These are phyloP conservation scores for Psilocybe cyanescens DNA, from an alignment of 768 basidiomycete genomes.

Conservation along the genomic window DNA sequence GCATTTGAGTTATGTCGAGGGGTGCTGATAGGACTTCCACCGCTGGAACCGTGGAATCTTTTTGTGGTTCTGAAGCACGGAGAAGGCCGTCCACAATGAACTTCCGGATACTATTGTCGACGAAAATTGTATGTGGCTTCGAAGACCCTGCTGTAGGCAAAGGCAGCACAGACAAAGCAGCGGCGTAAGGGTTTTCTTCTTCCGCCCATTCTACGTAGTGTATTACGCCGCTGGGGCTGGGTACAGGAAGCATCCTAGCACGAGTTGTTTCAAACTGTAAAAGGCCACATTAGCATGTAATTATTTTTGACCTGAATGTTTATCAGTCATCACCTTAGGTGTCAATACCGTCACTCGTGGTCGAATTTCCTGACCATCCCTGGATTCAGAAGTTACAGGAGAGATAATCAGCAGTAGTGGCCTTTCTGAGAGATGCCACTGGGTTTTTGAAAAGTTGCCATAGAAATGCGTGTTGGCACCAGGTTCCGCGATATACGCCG, in stretches of 20 bases:
- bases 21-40: constrained; percentile 51
- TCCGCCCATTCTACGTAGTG: constrained; percentile 67
- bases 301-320: neutral
- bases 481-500: constrained; percentile 82
- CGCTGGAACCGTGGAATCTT: constrained; percentile 5
- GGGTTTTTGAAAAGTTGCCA: constrained; percentile 63
- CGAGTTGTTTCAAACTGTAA: constrained; percentile 69
- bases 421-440: constrained; percentile 80
- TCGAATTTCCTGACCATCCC: constrained; percentile 22
- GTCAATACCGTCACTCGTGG: constrained; percentile 67
- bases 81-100: constrained; percentile 71
- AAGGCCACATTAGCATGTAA: neutral
- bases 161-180: constrained; percentile 35
- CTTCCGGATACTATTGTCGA: constrained; percentile 62
- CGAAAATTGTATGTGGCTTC: constrained; percentile 46
- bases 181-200: constrained; percentile 65
- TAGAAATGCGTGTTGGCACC: constrained; percentile 73
- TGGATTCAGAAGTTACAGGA: constrained; percentile 32
- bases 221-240: constrained; percentile 40
- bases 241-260: constrained; percentile 62
- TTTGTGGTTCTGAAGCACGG: constrained; percentile 30
- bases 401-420: constrained; percentile 73
- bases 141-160: neutral
- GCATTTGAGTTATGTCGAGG: constrained; percentile 55
- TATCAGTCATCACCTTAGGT: constrained; percentile 46